Base-by-base conservation (phyloP, 139 green algal species). In the Dunaliella primolecta region DNA sequence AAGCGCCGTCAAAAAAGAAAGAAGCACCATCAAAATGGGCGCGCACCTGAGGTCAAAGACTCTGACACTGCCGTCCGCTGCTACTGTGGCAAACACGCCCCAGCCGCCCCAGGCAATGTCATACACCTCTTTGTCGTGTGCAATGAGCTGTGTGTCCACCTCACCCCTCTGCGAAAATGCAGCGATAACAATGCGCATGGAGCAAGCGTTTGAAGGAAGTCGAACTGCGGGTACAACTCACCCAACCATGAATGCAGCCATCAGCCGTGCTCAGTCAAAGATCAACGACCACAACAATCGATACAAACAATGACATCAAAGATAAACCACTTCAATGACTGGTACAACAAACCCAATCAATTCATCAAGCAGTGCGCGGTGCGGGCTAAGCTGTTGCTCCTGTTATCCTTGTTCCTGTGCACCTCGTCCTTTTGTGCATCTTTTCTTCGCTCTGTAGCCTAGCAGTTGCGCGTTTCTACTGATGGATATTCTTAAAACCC, bases 101-200 rank as follows among this genome's bases (percentile, higher is more conserved):
- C 94, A 89, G 0, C 96, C 96, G 20, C 96, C 96, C 96, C 96
- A 99, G 0, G 96, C 95, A 34, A 99, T 97, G 89, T 99, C 97
- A 85, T 99, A 98, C 36, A 99, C 97, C 88, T 98, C 95, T 83
- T 93, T 94, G 90, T 98, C 96, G 86, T 99, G 97, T 7, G 95
- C 96, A 64, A 98, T 97, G 24, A 98, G 91, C 89, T 98, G 95
- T 33, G 93, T 97, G 86, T 99, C 96, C 75, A 98, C 94, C 80
- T 94, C 84, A 0, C 94, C 95, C 76, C 81, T 89, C 92, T 98
- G 88, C 83, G 34, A 11, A 57, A 30, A 74, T 27, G 3, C 35
- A 30, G 3, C 36, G 36, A 83, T 55, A 84, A 46, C 76, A 29
- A 30, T n/a, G 11, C 2, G 21, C 27, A 84, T 2, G 3, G 30